phyloP scores from a whole-genome alignment of 1,139 yeast genomes.

The Zhuliangozyma blackwelliae region DNA sequence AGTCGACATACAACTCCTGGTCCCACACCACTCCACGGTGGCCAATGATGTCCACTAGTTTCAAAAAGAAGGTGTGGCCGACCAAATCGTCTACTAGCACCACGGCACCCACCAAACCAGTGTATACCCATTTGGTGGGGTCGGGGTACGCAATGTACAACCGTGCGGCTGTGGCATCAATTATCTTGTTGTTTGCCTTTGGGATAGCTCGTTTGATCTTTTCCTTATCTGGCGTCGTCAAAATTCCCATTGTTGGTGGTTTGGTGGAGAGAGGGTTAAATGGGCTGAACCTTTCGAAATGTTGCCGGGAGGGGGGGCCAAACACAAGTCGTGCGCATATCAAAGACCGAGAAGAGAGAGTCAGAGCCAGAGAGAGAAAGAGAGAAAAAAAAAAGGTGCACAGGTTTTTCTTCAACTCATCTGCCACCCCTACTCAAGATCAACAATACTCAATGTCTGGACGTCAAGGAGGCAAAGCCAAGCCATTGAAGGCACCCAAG shows the following conservation, averaged over 20 bases:
- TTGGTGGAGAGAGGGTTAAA: not conserved
- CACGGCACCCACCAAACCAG: slow-evolving; percentile 87
- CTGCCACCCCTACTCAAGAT: no score
- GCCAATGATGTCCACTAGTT: slow-evolving; percentile 79
- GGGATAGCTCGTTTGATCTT: slow-evolving; percentile 86
- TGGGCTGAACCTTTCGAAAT: not conserved
- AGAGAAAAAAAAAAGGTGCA: no score
- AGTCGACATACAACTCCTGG: slow-evolving; percentile 85
- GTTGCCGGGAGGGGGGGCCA: no score
- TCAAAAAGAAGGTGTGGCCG: slow-evolving; percentile 89
- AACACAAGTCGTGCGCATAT: slow-evolving; percentile 2
- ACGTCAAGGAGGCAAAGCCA: slow-evolving; percentile 73
- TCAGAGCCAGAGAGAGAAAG: no score
- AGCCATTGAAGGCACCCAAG: slow-evolving; percentile 67
- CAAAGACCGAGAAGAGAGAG: not conserved
- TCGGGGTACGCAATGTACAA: slow-evolving; percentile 88
- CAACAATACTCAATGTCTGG: slow-evolving; percentile 46
- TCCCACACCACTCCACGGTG: slow-evolving; percentile 92
- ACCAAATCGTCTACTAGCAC: slow-evolving; percentile 87
- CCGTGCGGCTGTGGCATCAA: slow-evolving; percentile 89
- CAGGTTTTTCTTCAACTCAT: no score
- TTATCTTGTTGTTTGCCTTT: slow-evolving; percentile 77
- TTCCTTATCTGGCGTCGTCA: slow-evolving; percentile 74
- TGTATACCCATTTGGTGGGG: slow-evolving; percentile 74
- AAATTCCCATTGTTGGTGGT: slow-evolving; percentile 44